Conservation (phyloP, 768 basidiomycete species). For the Tricholoma furcatifolium region DNA sequence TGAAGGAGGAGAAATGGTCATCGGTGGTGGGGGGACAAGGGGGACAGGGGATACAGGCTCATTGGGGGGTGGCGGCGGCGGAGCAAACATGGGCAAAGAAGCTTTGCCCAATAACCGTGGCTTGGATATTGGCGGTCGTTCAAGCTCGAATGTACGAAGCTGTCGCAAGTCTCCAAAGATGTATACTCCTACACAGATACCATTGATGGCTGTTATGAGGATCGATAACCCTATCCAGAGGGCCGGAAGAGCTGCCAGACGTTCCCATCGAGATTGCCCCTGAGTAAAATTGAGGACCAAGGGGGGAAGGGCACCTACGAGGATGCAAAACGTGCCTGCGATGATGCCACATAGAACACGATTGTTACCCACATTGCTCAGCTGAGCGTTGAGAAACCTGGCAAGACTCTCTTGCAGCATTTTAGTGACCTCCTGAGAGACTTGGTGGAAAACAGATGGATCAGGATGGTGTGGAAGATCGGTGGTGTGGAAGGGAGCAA, state of each 20-base stretch:
- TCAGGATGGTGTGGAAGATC: conserved; percentile 56
- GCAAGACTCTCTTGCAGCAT: conserved; percentile 64
- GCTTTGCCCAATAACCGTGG: conserved; percentile 35
- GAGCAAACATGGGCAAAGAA: conserved; percentile 19
- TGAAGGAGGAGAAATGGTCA: conserved; percentile 20
- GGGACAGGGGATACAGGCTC: too few species aligned
- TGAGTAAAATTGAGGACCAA: conserved; percentile 45
- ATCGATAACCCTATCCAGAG: conserved; percentile 69
- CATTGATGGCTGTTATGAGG: conserved; percentile 61
- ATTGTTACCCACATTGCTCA: conserved; percentile 69
- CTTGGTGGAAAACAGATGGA: conserved; percentile 59
- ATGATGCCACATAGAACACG: conserved; percentile 70
- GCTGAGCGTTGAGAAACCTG: conserved; percentile 67
- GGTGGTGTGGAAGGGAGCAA: conserved; percentile 55
- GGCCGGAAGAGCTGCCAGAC: conserved; percentile 61
- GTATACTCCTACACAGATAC: conserved; percentile 77
- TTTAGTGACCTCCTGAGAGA: conserved; percentile 53
- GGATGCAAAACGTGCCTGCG: conserved; percentile 51
- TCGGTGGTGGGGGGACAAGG: conserved; percentile 16
- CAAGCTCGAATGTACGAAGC: conserved; percentile 75
- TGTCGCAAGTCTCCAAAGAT: conserved; percentile 79
- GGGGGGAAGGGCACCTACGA: conserved; percentile 49
- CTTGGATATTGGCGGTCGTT: conserved; percentile 62
- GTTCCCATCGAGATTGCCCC: conserved; percentile 52
- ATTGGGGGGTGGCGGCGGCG: conserved; percentile 18